Evolutionary conservation across 305 asterid genomes (phyloP).

Genomic region (Solanum hybrid): DNA sequence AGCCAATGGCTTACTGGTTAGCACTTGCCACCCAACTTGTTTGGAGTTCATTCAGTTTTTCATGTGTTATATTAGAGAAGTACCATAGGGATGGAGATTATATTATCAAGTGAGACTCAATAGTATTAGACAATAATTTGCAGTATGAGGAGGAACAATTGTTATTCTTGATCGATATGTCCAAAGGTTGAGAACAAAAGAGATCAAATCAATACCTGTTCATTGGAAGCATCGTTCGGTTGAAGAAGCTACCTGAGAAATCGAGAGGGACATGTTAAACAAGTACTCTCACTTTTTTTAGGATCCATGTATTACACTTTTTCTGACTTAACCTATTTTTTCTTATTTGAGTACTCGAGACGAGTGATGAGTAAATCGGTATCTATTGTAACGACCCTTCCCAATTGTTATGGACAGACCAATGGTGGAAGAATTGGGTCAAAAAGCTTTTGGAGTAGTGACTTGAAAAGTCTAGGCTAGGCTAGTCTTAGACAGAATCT

Average conservation of each 20-base stretch:
- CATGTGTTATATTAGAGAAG: not conserved
- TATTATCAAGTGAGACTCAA: not conserved
- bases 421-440: not conserved
- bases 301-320: not conserved
- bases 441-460: not conserved
- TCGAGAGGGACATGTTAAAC: not conserved
- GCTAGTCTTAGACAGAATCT: not conserved
- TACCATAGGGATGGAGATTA: not conserved
- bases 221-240: too few relatives aligned
- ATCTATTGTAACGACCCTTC: not conserved
- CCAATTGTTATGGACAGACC: not conserved
- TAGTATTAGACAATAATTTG: not conserved
- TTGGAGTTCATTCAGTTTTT: not conserved
- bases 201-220: not conserved
- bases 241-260: not conserved
- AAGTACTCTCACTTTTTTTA: not conserved
- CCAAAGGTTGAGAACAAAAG: not conserved
- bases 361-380: not conserved
- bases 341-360: not conserved
- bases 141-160: not conserved
- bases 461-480: not conserved
- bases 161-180: not conserved
- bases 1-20: not conserved
- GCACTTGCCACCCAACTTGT: not conserved
- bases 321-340: not conserved